phyloP scores from a whole-genome alignment of 768 basidiomycete species.

The Holtermannia corniformis region DNA sequence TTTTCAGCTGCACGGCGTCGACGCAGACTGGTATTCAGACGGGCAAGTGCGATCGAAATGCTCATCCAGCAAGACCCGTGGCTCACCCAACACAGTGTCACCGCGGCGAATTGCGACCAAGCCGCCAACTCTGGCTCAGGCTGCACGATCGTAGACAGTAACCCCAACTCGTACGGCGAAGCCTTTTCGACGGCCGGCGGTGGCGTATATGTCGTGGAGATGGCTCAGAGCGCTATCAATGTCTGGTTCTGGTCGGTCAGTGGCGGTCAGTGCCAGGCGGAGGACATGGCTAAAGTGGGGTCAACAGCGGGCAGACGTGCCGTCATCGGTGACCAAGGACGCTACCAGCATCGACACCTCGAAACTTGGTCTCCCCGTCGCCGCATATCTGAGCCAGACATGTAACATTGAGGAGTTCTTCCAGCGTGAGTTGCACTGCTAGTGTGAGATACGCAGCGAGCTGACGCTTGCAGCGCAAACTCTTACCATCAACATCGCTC shows the following conservation, averaged over 20 bases:
- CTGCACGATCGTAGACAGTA: constrained; percentile 55
- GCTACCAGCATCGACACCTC: constrained; percentile 12
- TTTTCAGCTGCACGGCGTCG: constrained; percentile 8
- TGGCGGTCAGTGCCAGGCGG: neutral
- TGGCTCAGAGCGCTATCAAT: constrained; percentile 48
- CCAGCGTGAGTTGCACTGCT: neutral
- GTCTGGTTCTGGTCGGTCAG: constrained; percentile 56
- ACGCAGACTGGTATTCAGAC: neutral
- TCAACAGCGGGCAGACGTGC: constrained; percentile 8
- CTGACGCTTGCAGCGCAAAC: constrained; percentile 53
- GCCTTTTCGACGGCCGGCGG: constrained; percentile 59
- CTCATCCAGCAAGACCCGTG: too few species aligned
- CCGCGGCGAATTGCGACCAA: constrained; percentile 45
- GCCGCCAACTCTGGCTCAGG: constrained; percentile 50
- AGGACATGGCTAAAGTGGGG: neutral
- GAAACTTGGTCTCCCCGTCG: constrained; percentile 6
- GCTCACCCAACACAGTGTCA: too few species aligned
- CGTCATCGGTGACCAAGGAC: constrained; percentile 4
- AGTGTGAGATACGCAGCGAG: constrained; percentile 1
- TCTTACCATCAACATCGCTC: constrained; percentile 64
- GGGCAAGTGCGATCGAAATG: constrained; percentile 9
- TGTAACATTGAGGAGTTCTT: constrained; percentile 12
- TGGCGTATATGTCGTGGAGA: constrained; percentile 67
- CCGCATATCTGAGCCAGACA: constrained; percentile 1
- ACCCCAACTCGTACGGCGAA: constrained; percentile 53